These are phyloP conservation scores for Rubia peregrina DNA, from an alignment of 305 asterid genomes.

Conservation along the genomic window DNA sequence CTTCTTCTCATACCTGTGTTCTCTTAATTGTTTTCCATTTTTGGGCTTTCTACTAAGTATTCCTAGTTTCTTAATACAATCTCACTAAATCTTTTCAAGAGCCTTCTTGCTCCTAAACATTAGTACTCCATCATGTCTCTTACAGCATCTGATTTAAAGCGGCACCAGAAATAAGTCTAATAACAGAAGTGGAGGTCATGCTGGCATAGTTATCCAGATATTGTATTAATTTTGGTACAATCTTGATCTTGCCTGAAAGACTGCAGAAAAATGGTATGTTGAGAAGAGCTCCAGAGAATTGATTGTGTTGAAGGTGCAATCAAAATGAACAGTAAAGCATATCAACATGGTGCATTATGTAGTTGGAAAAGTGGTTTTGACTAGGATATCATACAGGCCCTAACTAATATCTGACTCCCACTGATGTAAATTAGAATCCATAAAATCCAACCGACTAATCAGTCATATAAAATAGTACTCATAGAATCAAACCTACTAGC, in stretches of 20 bases:
- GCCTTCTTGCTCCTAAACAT: not conserved
- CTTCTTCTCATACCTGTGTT: not conserved
- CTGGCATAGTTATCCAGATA: not conserved
- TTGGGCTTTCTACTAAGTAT: no score
- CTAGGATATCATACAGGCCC: not conserved
- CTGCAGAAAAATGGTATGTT: not conserved
- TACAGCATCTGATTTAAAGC: not conserved
- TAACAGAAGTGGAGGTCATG: not conserved
- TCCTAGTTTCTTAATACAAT: no score
- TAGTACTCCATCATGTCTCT: not conserved
- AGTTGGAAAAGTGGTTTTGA: no score
- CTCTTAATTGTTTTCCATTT: not conserved
- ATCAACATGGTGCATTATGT: not conserved
- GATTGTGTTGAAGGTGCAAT: not conserved
- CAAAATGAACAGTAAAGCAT: not conserved
- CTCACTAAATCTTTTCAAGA: not conserved
- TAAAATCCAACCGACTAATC: not conserved
- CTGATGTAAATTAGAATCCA: not conserved
- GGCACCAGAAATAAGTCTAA: not conserved
- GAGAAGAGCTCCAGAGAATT: no score
- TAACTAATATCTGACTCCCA: not conserved
- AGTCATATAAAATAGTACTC: not conserved
- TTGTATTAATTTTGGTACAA: not conserved
- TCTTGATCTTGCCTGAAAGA: not conserved
- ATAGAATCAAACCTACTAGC: not conserved